These are phyloP conservation scores for Trametes meyenii DNA, from an alignment of 768 basidiomycete genomes.

Conservation along the genomic window DNA sequence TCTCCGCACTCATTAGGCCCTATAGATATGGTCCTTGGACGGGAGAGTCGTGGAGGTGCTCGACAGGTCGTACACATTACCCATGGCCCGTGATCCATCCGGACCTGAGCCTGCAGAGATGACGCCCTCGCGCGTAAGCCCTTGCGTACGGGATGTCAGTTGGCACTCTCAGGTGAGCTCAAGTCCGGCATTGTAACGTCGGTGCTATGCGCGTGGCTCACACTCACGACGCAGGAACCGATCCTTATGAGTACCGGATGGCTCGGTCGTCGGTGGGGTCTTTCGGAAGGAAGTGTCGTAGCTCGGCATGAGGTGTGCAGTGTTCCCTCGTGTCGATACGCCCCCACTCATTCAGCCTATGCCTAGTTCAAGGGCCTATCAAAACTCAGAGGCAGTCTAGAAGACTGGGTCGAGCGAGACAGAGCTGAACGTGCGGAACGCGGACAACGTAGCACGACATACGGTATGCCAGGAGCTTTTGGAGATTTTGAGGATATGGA, in stretches of 20 bases:
- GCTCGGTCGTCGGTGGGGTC: conserved; percentile 51
- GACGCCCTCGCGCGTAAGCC: conserved; percentile 32
- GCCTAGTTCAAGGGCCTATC: conserved; percentile 81
- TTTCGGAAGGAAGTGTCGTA: conserved; percentile 67
- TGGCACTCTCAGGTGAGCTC: conserved; percentile 81
- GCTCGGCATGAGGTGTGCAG: conserved; percentile 72
- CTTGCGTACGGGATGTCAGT: conserved; percentile 89
- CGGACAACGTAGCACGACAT: conserved; percentile 7
- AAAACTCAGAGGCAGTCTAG: conserved; percentile 65
- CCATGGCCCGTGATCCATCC: conserved; percentile 75
- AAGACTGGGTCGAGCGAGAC: conserved; percentile 74
- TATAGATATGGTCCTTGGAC: conserved; percentile 93
- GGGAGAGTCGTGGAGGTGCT: conserved; percentile 82
- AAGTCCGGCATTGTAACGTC: not conserved
- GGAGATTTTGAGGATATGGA: conserved; percentile 11
- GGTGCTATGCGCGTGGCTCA: not conserved
- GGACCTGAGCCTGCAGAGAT: conserved; percentile 49
- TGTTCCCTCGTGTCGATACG: not conserved
- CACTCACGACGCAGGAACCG: conserved; percentile 60
- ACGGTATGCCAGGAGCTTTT: conserved; percentile 28
- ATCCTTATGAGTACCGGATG: conserved; percentile 92
- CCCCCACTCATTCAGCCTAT: not conserved
- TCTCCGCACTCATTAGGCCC: not conserved
- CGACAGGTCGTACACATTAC: conserved; percentile 73
- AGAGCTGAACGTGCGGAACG: conserved; percentile 38